phyloP scores from a whole-genome alignment of 352 stramenopile genomes.

The Phytophthora ohioensis region DNA sequence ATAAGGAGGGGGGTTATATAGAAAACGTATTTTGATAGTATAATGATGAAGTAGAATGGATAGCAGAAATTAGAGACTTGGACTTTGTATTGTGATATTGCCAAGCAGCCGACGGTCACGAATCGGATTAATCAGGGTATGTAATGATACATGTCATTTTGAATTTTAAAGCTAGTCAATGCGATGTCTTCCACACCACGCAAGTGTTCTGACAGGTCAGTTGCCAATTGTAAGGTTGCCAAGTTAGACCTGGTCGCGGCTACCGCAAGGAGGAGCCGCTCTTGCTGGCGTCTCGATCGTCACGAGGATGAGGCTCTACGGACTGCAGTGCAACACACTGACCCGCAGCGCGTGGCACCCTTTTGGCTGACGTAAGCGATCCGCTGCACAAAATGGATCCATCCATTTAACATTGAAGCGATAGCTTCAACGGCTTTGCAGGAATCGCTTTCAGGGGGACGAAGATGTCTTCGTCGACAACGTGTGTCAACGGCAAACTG shows the following conservation, averaged over 20 bases:
- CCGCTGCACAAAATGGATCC: not conserved
- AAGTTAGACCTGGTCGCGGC: not conserved
- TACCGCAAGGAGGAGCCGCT: not conserved
- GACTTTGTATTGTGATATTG: not conserved
- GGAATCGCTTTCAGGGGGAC: not conserved
- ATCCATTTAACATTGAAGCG: not conserved
- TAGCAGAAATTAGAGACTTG: not conserved
- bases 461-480: no score
- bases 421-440: not conserved
- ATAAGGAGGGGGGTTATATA: not conserved
- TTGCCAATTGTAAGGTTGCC: not conserved
- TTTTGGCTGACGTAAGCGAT: no score
- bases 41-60: not conserved
- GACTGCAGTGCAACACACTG: not conserved
- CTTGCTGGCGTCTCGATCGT: not conserved
- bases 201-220: not conserved
- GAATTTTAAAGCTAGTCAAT: not conserved
- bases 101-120: not conserved
- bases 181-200: not conserved
- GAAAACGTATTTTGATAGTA: not conserved
- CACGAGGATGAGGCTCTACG: no score
- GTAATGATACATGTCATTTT: not conserved
- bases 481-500: no score
- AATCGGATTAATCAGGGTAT: not conserved
- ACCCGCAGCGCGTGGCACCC: not conserved